Base-by-base conservation (phyloP, 495 filamentous ascomycete species). In the Cercophora scortea region DNA sequence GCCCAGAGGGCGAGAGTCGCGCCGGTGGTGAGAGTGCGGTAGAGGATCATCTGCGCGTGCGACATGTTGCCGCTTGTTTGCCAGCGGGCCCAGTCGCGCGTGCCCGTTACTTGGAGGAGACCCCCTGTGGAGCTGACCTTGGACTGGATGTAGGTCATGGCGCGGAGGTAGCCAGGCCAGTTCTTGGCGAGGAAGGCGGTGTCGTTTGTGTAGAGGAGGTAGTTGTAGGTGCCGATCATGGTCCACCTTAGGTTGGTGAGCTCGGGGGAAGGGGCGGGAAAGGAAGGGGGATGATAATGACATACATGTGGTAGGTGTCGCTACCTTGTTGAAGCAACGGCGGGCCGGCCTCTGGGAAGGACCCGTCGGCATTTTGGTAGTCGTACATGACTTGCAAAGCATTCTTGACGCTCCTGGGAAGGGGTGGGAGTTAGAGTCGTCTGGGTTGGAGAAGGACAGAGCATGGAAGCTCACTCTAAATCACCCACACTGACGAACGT, bases 281-380 rank as follows among this genome's bases (percentile, higher is more conserved):
- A 42, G 11, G 13, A 34, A 15, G 17, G 4, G 8, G 6, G 35
- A 7, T 15, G 12, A 36, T 10, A 25, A 44, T 4, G 17, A 34
- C 60, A 62, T 77, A 79, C 75, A 83, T 80, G 55, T 85, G 81
- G 59, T 85, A 85, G 8, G 80, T 83, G 55, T 82, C 81, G 45
- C 76, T 79, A 36, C 71, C 64, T 46, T 74, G 76, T 42, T 79
- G 75, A 32, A 78, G 71, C 49, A 84, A 63, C 10, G 77, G 79
- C 38, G 80, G 80, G 0, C 83, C 81, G 18, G 79, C 78, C 60
- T 80, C 78, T 3, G 72, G 71, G 34, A 68, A 55, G 9, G 61
- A 40, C 3, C 65, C 65, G 33, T 55, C 53, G 5, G 47, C n/a
- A 42, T 49, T 50, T 49, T 84, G 79, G 41, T 76, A 69, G 51